Percentiles rank a stretch among this genome's conserved stretches.
phyloP scores from a whole-genome alignment of 208 protist species.

The Wallacemonas sp. region DNA sequence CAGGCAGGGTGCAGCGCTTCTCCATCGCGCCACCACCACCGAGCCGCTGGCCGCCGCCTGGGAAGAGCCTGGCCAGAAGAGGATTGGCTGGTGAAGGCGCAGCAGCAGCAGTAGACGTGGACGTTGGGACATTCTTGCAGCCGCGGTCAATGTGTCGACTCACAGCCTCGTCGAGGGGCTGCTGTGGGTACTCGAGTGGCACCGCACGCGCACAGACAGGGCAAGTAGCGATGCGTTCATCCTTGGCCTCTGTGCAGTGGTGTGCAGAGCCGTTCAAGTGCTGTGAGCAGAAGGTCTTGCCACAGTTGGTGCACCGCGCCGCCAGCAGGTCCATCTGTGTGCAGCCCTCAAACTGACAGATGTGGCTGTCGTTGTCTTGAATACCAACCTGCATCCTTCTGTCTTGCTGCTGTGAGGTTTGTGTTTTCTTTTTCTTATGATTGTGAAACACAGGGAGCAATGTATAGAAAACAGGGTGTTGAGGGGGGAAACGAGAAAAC shows the following conservation, averaged over 20 bases:
- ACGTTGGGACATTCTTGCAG: slow-evolving; percentile 37
- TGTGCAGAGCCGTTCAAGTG: slow-evolving; percentile 70
- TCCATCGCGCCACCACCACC: slow-evolving; percentile 16
- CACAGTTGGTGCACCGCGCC: slow-evolving; percentile 67
- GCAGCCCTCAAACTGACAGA: slow-evolving; percentile 72
- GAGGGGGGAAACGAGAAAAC: too few species aligned
- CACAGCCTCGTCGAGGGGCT: slow-evolving; percentile 67
- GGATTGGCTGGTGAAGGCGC: neutral
- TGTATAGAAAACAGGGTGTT: too few species aligned
- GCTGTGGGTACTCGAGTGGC: slow-evolving; percentile 49
- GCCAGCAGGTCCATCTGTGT: slow-evolving; percentile 72
- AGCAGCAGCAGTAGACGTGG: neutral
- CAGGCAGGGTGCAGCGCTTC: slow-evolving; percentile 42
- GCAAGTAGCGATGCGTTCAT: slow-evolving; percentile 42
- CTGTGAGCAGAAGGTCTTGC: slow-evolving; percentile 72
- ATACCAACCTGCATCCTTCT: slow-evolving; percentile 82
- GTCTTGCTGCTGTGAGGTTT: neutral
- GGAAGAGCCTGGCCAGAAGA: neutral
- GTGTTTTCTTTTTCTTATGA: slow-evolving; percentile 15
- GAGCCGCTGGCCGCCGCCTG: slow-evolving; percentile 8
- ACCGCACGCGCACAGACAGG: slow-evolving; percentile 58
- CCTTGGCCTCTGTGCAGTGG: slow-evolving; percentile 42
- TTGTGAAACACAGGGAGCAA: neutral
- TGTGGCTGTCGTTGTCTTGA: slow-evolving; percentile 66
- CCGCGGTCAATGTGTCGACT: slow-evolving; percentile 76